These are phyloP conservation scores for Fraxinus xanthoxyloides DNA, from an alignment of 305 asterid species.

Conservation along the genomic window DNA sequence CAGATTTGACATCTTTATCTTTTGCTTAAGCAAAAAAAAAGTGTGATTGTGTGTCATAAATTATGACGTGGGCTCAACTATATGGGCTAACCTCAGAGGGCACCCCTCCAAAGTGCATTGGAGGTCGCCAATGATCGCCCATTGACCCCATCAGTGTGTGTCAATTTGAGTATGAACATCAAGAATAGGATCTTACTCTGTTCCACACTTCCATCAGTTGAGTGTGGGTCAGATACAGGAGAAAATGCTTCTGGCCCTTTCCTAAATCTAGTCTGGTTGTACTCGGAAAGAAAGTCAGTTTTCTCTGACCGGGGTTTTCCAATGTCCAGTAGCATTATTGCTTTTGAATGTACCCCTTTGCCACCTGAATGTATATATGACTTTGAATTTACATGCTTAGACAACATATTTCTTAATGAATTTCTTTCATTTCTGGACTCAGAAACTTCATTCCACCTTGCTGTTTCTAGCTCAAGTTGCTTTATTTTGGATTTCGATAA, in stretches of 20 bases:
- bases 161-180: background rate
- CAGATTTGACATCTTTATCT: background rate
- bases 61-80: background rate
- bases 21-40: background rate
- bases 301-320: conserved; percentile 29
- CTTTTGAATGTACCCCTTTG: conserved; percentile 40
- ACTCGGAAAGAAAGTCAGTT: conserved; percentile 28
- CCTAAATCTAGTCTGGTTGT: conserved; percentile 31
- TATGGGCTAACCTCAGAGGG: background rate
- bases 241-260: conserved; percentile 33
- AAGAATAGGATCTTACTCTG: conserved; percentile 43
- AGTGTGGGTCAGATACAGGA: conserved; percentile 38
- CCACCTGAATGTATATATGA: conserved; percentile 36
- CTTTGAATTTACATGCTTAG: conserved; percentile 48
- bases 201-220: conserved; percentile 42
- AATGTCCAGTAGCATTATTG: conserved; percentile 32
- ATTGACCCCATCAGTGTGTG: background rate
- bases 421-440: conserved; percentile 53
- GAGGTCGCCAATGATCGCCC: background rate
- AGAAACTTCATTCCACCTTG: conserved; percentile 40
- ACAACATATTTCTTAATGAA: conserved; percentile 60
- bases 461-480: conserved; percentile 55
- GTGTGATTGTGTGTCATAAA: background rate
- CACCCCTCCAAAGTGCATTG: background rate
- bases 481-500: conserved; percentile 55